A percentile compares a stretch with the other conserved stretches of the same genome.
Evolutionary conservation across 805 yeast genomes (phyloP).

Genomic region (Wickerhamiella nectarea): DNA sequence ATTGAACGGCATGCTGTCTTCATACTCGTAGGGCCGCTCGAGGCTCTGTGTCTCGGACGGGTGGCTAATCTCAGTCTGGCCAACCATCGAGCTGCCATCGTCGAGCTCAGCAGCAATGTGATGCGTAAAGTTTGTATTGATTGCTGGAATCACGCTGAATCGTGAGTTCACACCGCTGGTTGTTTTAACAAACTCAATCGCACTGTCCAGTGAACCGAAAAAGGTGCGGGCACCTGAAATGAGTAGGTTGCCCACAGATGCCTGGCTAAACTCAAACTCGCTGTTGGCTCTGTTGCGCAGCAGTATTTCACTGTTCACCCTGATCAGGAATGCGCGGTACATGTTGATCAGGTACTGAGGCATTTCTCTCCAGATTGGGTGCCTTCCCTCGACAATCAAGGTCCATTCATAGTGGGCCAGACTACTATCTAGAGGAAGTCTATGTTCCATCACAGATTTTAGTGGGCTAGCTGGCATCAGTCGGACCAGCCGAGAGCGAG

Average conservation of each 20-base stretch:
- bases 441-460: conserved; percentile 31
- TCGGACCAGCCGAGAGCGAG: conserved; percentile 66
- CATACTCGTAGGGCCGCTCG: conserved; percentile 15
- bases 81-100: conserved; percentile 64
- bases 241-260: conserved; percentile 75
- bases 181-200: conserved; percentile 60
- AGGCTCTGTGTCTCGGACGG: conserved; percentile 31
- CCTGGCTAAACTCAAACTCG: conserved; percentile 59
- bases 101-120: conserved; percentile 66
- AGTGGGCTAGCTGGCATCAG: conserved; percentile 42
- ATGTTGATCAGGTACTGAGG: conserved; percentile 52
- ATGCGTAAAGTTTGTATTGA: conserved; percentile 72
- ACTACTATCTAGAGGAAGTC: conserved; percentile 36
- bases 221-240: conserved; percentile 70
- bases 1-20: conserved; percentile 56
- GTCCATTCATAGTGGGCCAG: conserved; percentile 65
- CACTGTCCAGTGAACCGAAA: conserved; percentile 72
- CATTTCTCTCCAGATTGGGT: conserved; percentile 49
- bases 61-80: conserved; percentile 89
- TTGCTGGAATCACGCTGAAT: conserved; percentile 57
- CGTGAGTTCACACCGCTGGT: conserved; percentile 44
- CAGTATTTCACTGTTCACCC: conserved; percentile 62
- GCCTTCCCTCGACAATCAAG: conserved; percentile 64
- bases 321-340: conserved; percentile 61
- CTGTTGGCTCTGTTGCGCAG: conserved; percentile 47